Base-by-base conservation (phyloP, 2,329 filamentous ascomycete species). In the Dothiorella sarmentorum region DNA sequence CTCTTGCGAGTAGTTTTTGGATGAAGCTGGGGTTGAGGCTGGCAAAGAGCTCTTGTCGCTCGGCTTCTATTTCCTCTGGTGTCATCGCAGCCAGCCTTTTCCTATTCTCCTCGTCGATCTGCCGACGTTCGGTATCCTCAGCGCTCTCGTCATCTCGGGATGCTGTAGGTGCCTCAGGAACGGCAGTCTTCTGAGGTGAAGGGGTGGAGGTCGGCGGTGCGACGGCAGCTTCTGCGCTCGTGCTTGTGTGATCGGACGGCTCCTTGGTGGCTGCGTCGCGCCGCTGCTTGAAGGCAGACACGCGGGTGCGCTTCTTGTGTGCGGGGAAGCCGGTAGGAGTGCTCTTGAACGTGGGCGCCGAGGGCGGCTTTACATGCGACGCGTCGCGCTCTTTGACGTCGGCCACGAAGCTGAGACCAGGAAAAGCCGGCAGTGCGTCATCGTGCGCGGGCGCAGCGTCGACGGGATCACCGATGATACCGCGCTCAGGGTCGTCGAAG, bases 51-150 rank as follows among this genome's bases (percentile, higher is more conserved):
- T 97, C 93, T 60, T 85, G 80, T 42, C 88, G 84, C 61, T 94
- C 91, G 64, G 87, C 80, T 62, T 89, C 85, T 60, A 97, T 96
- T 73, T 97, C 90, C 35, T 85, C 82, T 0, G 84, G 76, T 1
- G 88, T 89, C 94, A 99, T 97, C 24, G 80, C 78, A 13, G 85
- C 86, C 45, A 99, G 73, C 61, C 83, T 83, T 60, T 85, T 81
- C 43, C 76, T 83, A 68, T 97, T 99, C 71, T 97, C 91, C 64
- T 85, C 81, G 67, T 93, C 89, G 70, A 99, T 97, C 4, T 82
- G 79, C 62, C 77, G 76, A 67, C 84, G 85, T 68, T 96, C 91
- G 42, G 81, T 78, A 10, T 80, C 72, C 40, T 78, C 76, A 61
- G 69, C 69, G 37, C 61, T 65, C 31, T 35, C 29, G 11, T 17